Base-by-base conservation (phyloP, 176 grass and related monocot genomes). In the Carex scoparia region DNA sequence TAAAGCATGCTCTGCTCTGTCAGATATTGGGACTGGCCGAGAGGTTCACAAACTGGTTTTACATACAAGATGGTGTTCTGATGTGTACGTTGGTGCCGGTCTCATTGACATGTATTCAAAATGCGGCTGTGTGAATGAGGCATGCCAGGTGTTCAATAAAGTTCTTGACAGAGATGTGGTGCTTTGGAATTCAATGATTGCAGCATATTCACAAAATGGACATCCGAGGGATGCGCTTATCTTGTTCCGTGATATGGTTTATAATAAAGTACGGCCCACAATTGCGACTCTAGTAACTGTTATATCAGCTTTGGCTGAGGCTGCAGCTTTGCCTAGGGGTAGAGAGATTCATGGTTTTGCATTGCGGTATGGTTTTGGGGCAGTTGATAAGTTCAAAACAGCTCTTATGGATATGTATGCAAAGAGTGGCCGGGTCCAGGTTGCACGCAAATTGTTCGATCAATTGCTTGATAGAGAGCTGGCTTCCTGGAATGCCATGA, bases 401-500 rank as follows among this genome's bases (percentile, higher is more conserved):
- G 89, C 94, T 77, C 88, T 97, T 27, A 19, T 97, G 9, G 85
- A 90, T 80, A 89, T 94, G 90, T 97, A 94, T 85, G 92, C 94
- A 56, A 97, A 97, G 72, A 89, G 87, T 44, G 94, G 90, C 46
- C 86, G 60, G 46, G 84, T 97, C 54, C 35, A n/a, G 1, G 87
- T 92, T 55, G 94, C 94, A 19, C 76, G 79, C 1, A 32, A 86
- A 79, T 84, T 92, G 59, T 97, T 97, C n/a, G 88, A 91, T 32
- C 87, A 89, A 76, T 74, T 97, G 49, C 19, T 12, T 15, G 79
- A 87, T 2, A 88, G 84, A 68, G 87, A 90, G 10, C 65, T 91
- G 55, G 82, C 90, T 76, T 92, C 92, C 48, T 92, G 94, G 90
- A 94, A 97, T 81, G 85, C 92, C 61, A 94, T 97, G 90, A 94